Evolutionary conservation across 2,329 filamentous ascomycete species (phyloP), one percentile per base, ranked within the genome.

Genomic region (Aureobasidium pullulans): DNA sequence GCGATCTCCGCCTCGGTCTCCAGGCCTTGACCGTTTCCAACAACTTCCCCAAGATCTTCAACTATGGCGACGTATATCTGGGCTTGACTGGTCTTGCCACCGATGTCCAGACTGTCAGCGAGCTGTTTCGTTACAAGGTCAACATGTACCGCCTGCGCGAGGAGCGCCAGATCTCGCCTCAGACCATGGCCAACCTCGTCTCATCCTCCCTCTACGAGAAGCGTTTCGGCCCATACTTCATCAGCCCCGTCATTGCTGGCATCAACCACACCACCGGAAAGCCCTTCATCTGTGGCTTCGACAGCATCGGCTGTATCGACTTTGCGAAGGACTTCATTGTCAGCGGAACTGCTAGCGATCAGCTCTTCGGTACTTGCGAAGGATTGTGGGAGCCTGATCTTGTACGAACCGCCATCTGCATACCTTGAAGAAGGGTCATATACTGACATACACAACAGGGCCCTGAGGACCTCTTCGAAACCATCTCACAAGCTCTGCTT

Each of bases 31-130:
- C 94, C 64, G 89, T 99, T 62, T 96, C 91, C 75, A 99, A 99
- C 86, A 94, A 97, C 87, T 97, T 97, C 82, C 94, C 94, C 80
- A 99, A 99, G 82, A 90, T 99, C 82, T 97, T 97, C 85, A 86
- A 88, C 76, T 97, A 96, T 82, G 91, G 90, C 66, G 90, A 93
- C 71, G 90, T 94, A 69, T 96, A 95, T 77, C 88, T 99, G 37
- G 94, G 94, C 60, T 86, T 99, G 62, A 97, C 94, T 4, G 94
- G 94, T 59, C 89, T 99, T 54, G 94, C 94, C 62, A 99, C 94
- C 68, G 94, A 99, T 75, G 91, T 99, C 65, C 84, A 84, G 65
- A 97, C 93, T 67, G 93, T 99, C 67, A 89, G 87, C 69, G 93
- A 99, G 78, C 87, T 97, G 67, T 96, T 99, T 84, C 91, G 94